phyloP scores from a whole-genome alignment of 306 rosid species.

The Prunus fruticosa region DNA sequence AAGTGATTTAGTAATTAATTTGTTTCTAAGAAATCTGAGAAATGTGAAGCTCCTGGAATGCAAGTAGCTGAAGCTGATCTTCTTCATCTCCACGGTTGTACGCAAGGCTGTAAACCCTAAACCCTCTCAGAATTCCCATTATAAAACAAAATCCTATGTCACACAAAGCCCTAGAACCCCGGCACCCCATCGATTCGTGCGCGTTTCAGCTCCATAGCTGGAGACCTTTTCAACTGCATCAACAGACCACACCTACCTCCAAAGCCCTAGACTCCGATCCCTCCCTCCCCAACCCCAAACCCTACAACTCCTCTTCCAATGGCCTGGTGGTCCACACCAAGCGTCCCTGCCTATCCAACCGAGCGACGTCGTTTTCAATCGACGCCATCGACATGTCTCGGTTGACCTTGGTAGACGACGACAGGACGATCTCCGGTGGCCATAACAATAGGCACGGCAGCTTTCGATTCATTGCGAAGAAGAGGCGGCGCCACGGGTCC shows the following conservation, averaged over 20 bases:
- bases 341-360: slow-evolving; percentile 91
- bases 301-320: slow-evolving; percentile 18
- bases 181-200: slow-evolving; percentile 63
- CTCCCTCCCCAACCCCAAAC: too few relatives aligned
- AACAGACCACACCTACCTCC: slow-evolving; percentile 24
- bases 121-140: neutral
- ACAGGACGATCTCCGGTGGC: slow-evolving; percentile 28
- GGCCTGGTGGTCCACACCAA: slow-evolving; percentile 40
- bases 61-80: neutral
- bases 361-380: slow-evolving; percentile 63
- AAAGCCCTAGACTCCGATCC: slow-evolving; percentile 52
- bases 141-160: slow-evolving; percentile 46
- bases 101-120: neutral
- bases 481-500: slow-evolving; percentile 85
- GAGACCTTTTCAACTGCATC: slow-evolving; percentile 62
- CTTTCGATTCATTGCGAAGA: slow-evolving; percentile 59
- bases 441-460: slow-evolving; percentile 26
- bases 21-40: neutral
- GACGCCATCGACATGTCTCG: slow-evolving; percentile 66
- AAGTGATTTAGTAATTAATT: neutral
- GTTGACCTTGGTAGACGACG: slow-evolving; percentile 69
- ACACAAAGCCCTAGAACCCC: slow-evolving; percentile 57
- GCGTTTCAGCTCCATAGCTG: slow-evolving; percentile 66
- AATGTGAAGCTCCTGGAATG: neutral
- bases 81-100: neutral